Conservation (phyloP, 1,284 basidiomycete species). For the Heliocybe sulcata region DNA sequence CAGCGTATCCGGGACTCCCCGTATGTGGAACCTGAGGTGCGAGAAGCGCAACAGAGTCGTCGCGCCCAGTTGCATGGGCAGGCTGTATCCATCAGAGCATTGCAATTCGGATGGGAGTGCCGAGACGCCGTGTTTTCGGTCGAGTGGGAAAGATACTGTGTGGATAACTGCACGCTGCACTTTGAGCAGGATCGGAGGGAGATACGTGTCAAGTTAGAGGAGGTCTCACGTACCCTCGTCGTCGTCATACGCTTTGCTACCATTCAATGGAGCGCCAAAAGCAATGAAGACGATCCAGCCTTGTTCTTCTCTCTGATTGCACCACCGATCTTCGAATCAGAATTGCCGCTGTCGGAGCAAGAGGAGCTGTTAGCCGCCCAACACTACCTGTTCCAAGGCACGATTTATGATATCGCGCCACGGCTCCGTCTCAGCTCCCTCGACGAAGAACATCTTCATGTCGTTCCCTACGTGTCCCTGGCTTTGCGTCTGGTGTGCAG, state of each 20-base stretch:
- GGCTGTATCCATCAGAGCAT: constrained; percentile 22
- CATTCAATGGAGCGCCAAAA: constrained; percentile 23
- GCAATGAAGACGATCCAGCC: constrained; percentile 17
- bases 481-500: constrained; percentile 35
- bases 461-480: constrained; percentile 35
- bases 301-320: constrained; percentile 30
- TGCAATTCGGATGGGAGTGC: constrained; percentile 46
- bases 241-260: constrained; percentile 35
- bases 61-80: constrained; percentile 20
- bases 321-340: constrained; percentile 32
- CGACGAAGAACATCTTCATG: constrained; percentile 12
- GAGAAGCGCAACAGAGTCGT: constrained; percentile 20
- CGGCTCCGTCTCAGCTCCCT: constrained; percentile 7
- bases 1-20: constrained; percentile 34
- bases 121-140: constrained; percentile 39
- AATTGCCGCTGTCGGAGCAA: constrained; percentile 4
- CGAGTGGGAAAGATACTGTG: constrained; percentile 34
- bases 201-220: constrained; percentile 27
- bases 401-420: constrained; percentile 6
- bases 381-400: constrained; percentile 25
- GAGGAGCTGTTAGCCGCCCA: constrained; percentile 19
- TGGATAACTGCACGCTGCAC: constrained; percentile 15
- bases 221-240: constrained; percentile 14
- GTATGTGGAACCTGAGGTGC: constrained; percentile 34
- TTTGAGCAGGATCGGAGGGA: constrained; percentile 36